Base-by-base conservation (phyloP, 257 asterid genomes). In the Paulownia fortunei region DNA sequence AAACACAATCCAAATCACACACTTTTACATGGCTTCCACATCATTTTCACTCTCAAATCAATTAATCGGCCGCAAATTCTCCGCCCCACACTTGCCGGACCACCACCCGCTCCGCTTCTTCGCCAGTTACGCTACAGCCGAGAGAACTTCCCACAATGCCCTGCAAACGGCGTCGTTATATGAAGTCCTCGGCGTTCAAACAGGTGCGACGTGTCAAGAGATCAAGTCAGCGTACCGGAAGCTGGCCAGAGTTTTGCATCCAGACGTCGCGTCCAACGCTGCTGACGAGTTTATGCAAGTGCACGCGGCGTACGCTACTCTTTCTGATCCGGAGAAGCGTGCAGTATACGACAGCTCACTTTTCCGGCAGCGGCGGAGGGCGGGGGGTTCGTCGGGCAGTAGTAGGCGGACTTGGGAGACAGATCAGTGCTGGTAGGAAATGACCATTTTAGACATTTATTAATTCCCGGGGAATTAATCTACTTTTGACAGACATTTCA, bases 401-500 rank as follows among this genome's bases (percentile, higher is more conserved):
- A 27, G 69, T 11, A 2, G 89, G 72, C 83, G 90, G 76, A 86
- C 16, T 12, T 91, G 96, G 96, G 96, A 91, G 67, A 91, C 96
- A 15, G 96, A 91, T 41, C 96, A 91, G 82, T 91, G 96, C 73
- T 91, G 94, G 94, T 91, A 87, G 81, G 19, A 62, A 73, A 42
- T 60, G 23, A 42, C 60, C 44, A 12, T n/a, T 75, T 68, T 54
- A 69, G 75, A 24, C 78, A 12, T n/a, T 19, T 1, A 5, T 19
- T 55, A 0, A 8, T 2, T 32, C 0, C 4, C 2, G 61, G 27
- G 65, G 39, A 68, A 13, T 9, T 72, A 13, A 36, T 36, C n/a
- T 5, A 67, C 34, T 69, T 30, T 46, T 34, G 26, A 37, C 54
- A 13, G 69, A 69, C 37, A 67, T 34, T n/a, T 26, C 15, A 62